A percentile compares a stretch with the other conserved stretches of the same genome.
Conservation (phyloP, 768 basidiomycete species). For the Coprinellus aureogranulatus region DNA sequence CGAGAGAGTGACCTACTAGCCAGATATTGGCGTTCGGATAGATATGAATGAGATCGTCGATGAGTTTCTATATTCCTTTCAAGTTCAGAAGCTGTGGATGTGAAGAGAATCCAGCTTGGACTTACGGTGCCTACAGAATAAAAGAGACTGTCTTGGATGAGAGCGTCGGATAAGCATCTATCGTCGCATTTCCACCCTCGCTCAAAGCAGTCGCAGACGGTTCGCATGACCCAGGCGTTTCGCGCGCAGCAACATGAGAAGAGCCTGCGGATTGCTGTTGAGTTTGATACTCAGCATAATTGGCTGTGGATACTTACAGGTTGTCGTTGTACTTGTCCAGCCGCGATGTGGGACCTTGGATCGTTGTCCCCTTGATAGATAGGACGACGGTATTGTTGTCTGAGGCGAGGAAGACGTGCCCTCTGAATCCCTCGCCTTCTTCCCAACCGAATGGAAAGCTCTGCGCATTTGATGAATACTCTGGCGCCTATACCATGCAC, state of each 20-base stretch:
- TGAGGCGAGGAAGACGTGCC: conserved; percentile 79
- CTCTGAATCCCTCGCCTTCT: conserved; percentile 76
- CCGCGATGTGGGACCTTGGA: conserved; percentile 82
- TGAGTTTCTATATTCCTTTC: conserved; percentile 78
- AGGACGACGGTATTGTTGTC: conserved; percentile 83
- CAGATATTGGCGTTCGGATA: conserved; percentile 86
- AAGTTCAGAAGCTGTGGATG: no score
- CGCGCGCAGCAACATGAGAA: conserved; percentile 94
- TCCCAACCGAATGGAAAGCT: conserved; percentile 84
- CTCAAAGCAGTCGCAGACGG: conserved; percentile 87
- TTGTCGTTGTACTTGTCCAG: conserved; percentile 95
- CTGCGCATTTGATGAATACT: conserved; percentile 33
- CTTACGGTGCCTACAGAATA: conserved; percentile 76
- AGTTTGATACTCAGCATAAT: no score
- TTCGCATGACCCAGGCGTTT: conserved; percentile 80
- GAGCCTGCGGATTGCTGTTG: conserved; percentile 39
- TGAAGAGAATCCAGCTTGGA: no score
- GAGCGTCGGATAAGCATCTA: conserved; percentile 77
- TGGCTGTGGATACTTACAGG: conserved; percentile 33
- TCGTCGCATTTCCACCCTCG: conserved; percentile 72
- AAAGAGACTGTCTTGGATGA: conserved; percentile 88
- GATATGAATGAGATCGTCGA: conserved; percentile 79
- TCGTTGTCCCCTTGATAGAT: conserved; percentile 84
- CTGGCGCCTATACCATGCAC: conserved; percentile 12
- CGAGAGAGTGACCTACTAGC: conserved; percentile 87